These are phyloP conservation scores for Cladorrhinum sp. DNA, from an alignment of 2,329 filamentous ascomycete genomes.

Conservation along the genomic window DNA sequence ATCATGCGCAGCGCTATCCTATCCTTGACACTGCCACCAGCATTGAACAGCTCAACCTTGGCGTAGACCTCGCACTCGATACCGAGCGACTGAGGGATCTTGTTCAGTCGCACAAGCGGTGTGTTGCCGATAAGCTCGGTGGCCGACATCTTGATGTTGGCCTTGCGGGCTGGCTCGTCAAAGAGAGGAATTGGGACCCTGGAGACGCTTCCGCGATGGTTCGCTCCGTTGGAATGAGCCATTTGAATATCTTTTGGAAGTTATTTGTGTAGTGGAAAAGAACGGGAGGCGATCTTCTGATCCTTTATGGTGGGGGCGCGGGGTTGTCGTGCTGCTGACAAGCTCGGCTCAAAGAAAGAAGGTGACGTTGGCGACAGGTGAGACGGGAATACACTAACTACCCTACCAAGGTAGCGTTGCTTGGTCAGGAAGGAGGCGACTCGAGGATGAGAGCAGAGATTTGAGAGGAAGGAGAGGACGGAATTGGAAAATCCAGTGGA, in stretches of 20 bases:
- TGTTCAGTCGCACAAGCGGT: constrained; percentile 91
- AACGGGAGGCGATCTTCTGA: neutral
- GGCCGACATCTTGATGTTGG: constrained; percentile 49
- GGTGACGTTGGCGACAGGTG: neutral
- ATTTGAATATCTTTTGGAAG: constrained; percentile 1
- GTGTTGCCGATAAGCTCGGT: constrained; percentile 92
- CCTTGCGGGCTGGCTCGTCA: constrained; percentile 18
- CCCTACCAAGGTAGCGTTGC: neutral
- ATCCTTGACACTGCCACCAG: constrained; percentile 91
- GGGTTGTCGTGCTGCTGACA: constrained; percentile 3
- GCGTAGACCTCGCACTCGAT: constrained; percentile 87
- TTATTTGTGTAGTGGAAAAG: neutral
- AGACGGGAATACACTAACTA: neutral
- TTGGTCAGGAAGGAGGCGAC: neutral
- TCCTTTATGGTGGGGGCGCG: constrained; percentile 6
- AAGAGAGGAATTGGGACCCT: constrained; percentile 19
- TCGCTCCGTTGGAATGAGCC: constrained; percentile 13
- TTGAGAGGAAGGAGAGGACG: constrained; percentile 4
- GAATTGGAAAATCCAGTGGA: constrained; percentile 11
- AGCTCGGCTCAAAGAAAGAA: constrained; percentile 5
- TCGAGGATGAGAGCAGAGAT: constrained; percentile 1
- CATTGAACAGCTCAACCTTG: constrained; percentile 91
- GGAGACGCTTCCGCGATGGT: constrained; percentile 8
- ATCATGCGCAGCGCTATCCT: constrained; percentile 96
- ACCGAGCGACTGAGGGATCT: constrained; percentile 84